Base-by-base conservation (phyloP, 2,329 filamentous ascomycete species). In the Paecilomyces sp. region DNA sequence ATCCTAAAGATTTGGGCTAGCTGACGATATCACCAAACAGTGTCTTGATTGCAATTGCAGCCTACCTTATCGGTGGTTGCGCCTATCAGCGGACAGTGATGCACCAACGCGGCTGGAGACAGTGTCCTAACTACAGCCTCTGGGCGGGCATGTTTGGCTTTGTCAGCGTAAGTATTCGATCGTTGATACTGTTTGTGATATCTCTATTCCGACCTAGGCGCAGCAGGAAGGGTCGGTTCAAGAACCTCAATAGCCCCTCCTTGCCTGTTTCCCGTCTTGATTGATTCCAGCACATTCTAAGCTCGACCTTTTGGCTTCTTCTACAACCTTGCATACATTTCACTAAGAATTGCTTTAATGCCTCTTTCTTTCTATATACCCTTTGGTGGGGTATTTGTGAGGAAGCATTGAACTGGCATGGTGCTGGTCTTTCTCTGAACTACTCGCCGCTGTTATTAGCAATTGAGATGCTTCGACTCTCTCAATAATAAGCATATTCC, bases 31-130 rank as follows among this genome's bases (percentile, higher is more conserved):
- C 22, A 33, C 31, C 11, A 18, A 62, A 12, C 60, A 81, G 79
- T 62, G 78, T 78, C n/a, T 69, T 85, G 50, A 87, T 88, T 57
- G 90, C 92, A 9, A 82, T 97, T 41, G 78, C 93, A 9, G 94
- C 94, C 24, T 99, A 99, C 75, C 80, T 96, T 58, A 83, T 95
- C 41, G 94, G 94, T 66, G 94, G 94, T 69, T 89, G 96, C 67
- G 92, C 96, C 63, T 99, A 97, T 80, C 93, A 97, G 75, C 86
- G 94, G 61, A 95, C 91, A 33, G 92, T 99, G 60, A 88, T 92
- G 76, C 91, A 99, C 73, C 92, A 96, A 67, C 84, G 94, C 63
- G 94, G 94, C 55, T 97, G 93, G 94, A 86, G 90, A 66, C 94
- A 99, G 75, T 79, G 97, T 66, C 94, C 94, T 57, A 97, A 99